Conservation (phyloP, 257 asterid genomes). For the Paulownia fortunei region DNA sequence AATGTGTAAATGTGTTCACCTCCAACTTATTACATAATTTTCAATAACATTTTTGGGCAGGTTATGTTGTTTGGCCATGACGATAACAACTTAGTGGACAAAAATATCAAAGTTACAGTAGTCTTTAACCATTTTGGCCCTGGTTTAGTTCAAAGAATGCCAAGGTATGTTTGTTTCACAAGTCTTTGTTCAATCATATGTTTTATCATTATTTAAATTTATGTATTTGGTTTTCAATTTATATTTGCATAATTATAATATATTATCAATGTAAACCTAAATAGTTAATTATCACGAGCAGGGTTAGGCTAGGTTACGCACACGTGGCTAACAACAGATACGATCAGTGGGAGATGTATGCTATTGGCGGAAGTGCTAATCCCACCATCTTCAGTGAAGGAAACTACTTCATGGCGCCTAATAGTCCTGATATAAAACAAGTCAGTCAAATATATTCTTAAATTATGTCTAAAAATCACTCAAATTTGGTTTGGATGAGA, state of each 20-base stretch:
- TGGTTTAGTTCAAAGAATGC: constrained; percentile 91
- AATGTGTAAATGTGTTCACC: too few species aligned
- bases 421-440: constrained; percentile 45
- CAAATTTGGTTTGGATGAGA: too few species aligned
- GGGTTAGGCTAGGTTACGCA: constrained; percentile 77
- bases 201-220: neutral
- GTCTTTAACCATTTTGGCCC: constrained; percentile 89
- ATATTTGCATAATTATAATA: neutral
- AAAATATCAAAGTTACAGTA: constrained; percentile 67
- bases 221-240: neutral
- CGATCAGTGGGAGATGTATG: constrained; percentile 82
- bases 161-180: constrained; percentile 30
- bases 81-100: constrained; percentile 64
- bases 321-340: constrained; percentile 90
- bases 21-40: neutral
- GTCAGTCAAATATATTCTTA: constrained; percentile 35
- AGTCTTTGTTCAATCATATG: neutral
- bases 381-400: constrained; percentile 95
- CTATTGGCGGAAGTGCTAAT: constrained; percentile 92
- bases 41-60: too few species aligned
- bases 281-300: constrained; percentile 24
- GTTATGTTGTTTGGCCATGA: constrained; percentile 74
- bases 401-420: constrained; percentile 78
- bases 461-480: too few species aligned
- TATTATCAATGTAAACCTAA: neutral